Percentiles rank a stretch among this genome's conserved stretches.
Evolutionary conservation across 768 basidiomycete genomes (phyloP).

Genomic region (Bullera alba): DNA sequence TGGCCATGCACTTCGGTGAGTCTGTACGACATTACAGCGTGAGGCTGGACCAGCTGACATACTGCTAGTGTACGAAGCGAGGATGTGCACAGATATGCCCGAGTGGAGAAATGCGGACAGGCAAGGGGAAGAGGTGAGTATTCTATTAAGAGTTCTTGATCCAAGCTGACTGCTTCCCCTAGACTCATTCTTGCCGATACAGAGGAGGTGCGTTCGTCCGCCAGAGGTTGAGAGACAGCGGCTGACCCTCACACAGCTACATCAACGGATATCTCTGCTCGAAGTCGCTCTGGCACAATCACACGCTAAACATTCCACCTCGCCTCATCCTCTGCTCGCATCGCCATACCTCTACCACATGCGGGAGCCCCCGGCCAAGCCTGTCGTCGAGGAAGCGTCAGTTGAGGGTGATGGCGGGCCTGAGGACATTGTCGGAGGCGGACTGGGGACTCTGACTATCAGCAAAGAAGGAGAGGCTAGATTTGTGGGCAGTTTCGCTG

Average conservation of each 20-base stretch:
- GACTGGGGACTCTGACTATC: not conserved
- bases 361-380: not conserved
- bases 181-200: not conserved
- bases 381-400: not conserved
- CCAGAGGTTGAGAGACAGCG: not conserved
- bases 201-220: not conserved
- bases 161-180: not conserved
- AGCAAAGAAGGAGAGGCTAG: not conserved
- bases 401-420: not conserved
- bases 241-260: not conserved
- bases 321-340: not conserved
- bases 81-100: constrained; percentile 1
- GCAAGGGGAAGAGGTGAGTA: not conserved
- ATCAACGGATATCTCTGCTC: not conserved
- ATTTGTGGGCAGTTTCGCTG: not conserved
- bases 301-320: not conserved
- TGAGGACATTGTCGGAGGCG: not conserved
- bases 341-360: not conserved
- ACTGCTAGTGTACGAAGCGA: not conserved
- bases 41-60: not conserved
- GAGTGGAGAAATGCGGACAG: not conserved
- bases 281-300: not conserved
- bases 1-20: not conserved
- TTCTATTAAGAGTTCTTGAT: not conserved
- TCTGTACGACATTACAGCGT: not conserved